Percentiles rank a stretch among this genome's conserved stretches.
Conservation (phyloP, 2,329 filamentous ascomycete species). For the Ascochyta clinopodiicola region DNA sequence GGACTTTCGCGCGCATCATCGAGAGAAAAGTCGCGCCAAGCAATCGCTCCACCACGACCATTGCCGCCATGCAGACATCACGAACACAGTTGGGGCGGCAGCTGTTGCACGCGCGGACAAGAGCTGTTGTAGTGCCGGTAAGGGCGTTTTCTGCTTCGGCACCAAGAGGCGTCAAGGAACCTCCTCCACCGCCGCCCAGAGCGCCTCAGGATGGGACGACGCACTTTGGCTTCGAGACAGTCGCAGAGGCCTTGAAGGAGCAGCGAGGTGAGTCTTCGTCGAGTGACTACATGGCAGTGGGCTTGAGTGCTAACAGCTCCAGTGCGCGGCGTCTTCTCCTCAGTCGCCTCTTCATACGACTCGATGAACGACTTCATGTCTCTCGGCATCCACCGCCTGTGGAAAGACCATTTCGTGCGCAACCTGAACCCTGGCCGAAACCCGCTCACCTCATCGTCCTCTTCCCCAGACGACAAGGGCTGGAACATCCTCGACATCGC, state of each 20-base stretch:
- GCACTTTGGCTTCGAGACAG: conserved; percentile 89
- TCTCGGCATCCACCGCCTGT: conserved; percentile 91
- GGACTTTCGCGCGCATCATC: conserved; percentile 14
- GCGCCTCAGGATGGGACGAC: conserved; percentile 62
- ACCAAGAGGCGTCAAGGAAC: conserved; percentile 37
- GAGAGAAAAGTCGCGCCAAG: conserved; percentile 40
- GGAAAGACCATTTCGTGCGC: conserved; percentile 97
- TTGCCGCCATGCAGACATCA: conserved; percentile 38
- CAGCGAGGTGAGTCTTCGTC: conserved; percentile 59
- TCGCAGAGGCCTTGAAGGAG: conserved; percentile 81
- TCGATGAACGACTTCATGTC: conserved; percentile 99
- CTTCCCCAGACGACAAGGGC: conserved; percentile 46
- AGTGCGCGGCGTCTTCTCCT: conserved; percentile 91
- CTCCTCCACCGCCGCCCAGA: conserved; percentile 45
- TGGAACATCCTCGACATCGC: conserved; percentile 92
- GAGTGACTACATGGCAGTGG: not conserved
- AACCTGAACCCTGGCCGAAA: conserved; percentile 81
- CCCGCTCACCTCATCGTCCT: conserved; percentile 40
- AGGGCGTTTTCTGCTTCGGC: conserved; percentile 60
- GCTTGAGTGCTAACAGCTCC: conserved; percentile 30
- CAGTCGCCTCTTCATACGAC: conserved; percentile 92
- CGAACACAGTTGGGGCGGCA: conserved; percentile 38
- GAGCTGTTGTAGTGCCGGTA: conserved; percentile 41
- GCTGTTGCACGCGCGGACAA: conserved; percentile 34
- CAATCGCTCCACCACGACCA: conserved; percentile 18